Evolutionary conservation across 306 rosid species (phyloP).

Genomic region (Betula pendula): DNA sequence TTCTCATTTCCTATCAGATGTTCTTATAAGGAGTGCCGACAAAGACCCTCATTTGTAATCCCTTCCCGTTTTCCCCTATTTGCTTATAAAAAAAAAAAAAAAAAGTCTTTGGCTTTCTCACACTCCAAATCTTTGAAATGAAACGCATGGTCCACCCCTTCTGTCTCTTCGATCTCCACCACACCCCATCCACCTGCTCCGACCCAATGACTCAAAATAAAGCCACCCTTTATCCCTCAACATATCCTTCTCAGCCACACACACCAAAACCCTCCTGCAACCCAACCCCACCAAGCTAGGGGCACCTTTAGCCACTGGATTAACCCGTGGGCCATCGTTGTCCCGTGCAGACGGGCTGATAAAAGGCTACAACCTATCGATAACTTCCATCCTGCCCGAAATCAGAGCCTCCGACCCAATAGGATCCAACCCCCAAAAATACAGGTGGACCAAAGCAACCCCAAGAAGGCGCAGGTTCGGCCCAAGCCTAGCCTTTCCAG

Average conservation of each 20-base stretch:
- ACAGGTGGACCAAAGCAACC: conserved; percentile 36
- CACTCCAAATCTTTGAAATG: conserved; percentile 23
- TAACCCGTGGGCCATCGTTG: conserved; percentile 30
- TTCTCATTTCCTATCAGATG: too few species aligned
- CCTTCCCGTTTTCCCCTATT: too few species aligned
- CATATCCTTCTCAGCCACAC: conserved; percentile 48
- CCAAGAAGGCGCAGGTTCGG: conserved; percentile 31
- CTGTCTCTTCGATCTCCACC: conserved; percentile 35
- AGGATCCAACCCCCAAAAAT: conserved; percentile 32
- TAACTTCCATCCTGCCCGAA: background rate
- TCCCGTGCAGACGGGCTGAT: conserved; percentile 29
- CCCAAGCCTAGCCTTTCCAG: conserved; percentile 16
- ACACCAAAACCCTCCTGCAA: conserved; percentile 40
- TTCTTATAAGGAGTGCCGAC: too few species aligned
- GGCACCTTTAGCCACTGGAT: conserved; percentile 37
- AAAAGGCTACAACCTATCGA: conserved; percentile 34
- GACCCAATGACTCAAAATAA: conserved; percentile 30
- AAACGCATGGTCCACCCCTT: conserved; percentile 34
- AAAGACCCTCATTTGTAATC: too few species aligned
- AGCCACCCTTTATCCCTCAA: conserved; percentile 37
- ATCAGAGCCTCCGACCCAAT: conserved; percentile 30
- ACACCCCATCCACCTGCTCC: conserved; percentile 36
- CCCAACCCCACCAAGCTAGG: conserved; percentile 38
- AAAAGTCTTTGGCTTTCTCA: conserved; percentile 27
- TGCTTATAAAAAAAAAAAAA: too few species aligned